Base-by-base conservation (phyloP, 2,329 filamentous ascomycete species). In the Cladosporium sp. region DNA sequence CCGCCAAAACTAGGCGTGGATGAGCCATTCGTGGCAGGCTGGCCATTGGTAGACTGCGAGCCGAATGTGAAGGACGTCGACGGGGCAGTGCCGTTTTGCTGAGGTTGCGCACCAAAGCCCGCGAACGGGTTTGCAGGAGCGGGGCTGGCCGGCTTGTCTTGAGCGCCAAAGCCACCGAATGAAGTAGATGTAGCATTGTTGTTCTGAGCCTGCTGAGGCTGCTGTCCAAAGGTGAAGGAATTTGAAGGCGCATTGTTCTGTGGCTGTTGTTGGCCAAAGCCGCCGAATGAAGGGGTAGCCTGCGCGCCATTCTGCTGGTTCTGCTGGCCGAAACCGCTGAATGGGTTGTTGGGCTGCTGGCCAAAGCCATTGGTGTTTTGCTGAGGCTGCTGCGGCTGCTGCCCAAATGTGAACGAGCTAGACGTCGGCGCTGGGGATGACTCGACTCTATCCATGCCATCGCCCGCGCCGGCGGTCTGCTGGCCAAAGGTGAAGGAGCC, bases 331-430 rank as follows among this genome's bases (percentile, higher is more conserved):
- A 57, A 57, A 9, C 51, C 40, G 17, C 38, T 41, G 18, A 55
- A 53, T 4, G 44, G 43, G 29, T 53, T 43, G 37, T 7, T 48
- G 45, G 29, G 32, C 37, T 48, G 45, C 34, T 48, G 45, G 7
- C 42, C 49, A 18, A 51, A 51, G 22, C 49, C 41, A 19, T 51
- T 52, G 15, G 27, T 24, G 48, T 40, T 52, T 29, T 18, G 44
- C 22, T 36, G 36, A 19, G 41, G 20, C 39, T 27, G 12, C 36
- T 30, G 43, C 41, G 48, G 43, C n/a, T 51, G n/a, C 30, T 30
- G 30, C 4, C 56, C 57, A 47, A 56, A 58, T 13, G 32, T 51
- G 53, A 57, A 57, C 7, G 56, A 54, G 19, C 48, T 32, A 19
- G 41, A 29, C 9, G 51, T 43, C 20, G 51, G 39, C 19, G 41